Evolutionary conservation across 768 basidiomycete species (phyloP), one percentile per base, ranked within the genome.

Genomic region (Termitomyces sp.): DNA sequence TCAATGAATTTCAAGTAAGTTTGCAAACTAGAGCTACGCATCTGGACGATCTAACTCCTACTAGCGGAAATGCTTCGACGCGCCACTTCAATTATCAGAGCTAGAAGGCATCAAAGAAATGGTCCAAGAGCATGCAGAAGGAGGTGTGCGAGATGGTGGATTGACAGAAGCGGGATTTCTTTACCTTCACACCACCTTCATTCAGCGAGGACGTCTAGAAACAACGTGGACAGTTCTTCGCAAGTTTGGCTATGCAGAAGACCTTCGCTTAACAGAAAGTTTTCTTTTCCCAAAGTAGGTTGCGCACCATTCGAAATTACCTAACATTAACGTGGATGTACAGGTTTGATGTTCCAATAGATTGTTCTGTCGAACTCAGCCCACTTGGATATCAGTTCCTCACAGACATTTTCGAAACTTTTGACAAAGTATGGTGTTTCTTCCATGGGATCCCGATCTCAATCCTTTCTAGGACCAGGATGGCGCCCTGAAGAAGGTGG

Each of bases 141-240:
- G 83, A 28, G 88, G 87, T 32, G 86, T 96, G 45, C 84, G 81
- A 36, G 85, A 85, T 56, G 84, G 79, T 58, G 94, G 92, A 18
- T 77, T 99, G 60, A 98, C 95, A 4, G 93, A 97, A 74, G 83
- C 85, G 6, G 96, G 96, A 0, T 98, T 98, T 74, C 72, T 98
- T 40, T 95, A 91, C 68, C 84, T 99, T 13, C 94, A 98, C 70
- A 98, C 96, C 3, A 91, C 86, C 63, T 99, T 99, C 74, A 97
- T 99, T 56, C 96, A 96, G 73, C 86, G 88, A 43, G 96, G 96
- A 22, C 82, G 96, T 49, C 79, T 96, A 61, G 96, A 99, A 71
- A 98, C 96, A 28, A 98, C 96, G 1, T 99, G 96, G 96, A 95
- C 93, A 8, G 94, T 96, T 6, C 79, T 99, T 63, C 79, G 95